Evolutionary conservation across 495 filamentous ascomycete species (phyloP).

Genomic region (Chaetomium fimeti): DNA sequence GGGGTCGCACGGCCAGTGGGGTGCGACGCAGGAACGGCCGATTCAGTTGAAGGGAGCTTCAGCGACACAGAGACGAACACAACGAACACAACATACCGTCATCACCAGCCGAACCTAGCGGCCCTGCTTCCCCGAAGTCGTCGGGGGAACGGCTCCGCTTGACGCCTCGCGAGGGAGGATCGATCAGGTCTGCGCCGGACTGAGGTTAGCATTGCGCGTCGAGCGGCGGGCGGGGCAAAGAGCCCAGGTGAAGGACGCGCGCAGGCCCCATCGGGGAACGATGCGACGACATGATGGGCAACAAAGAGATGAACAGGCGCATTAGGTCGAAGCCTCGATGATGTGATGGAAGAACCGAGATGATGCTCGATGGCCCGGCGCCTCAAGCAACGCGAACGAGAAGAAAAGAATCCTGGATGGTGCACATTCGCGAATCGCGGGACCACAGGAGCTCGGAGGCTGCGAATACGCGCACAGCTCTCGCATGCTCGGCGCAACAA

Average conservation of each 20-base stretch:
- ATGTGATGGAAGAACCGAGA: background rate
- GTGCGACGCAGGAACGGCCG: slow-evolving; percentile 33
- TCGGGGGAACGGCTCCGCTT: slow-evolving; percentile 95
- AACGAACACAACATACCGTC: slow-evolving; percentile 69
- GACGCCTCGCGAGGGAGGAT: slow-evolving; percentile 62
- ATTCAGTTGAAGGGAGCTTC: slow-evolving; percentile 20
- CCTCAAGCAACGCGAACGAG: background rate
- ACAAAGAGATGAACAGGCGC: background rate
- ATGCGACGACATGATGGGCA: slow-evolving; percentile 10
- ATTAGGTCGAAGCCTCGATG: background rate
- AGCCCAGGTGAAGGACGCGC: background rate
- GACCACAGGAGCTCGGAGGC: background rate
- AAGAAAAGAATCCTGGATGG: background rate
- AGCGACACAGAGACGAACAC: slow-evolving; percentile 41
- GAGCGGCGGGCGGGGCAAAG: slow-evolving; percentile 3
- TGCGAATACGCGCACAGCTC: background rate
- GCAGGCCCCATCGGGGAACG: background rate
- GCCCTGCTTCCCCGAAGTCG: slow-evolving; percentile 59
- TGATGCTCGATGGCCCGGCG: background rate
- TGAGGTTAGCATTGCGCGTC: slow-evolving; percentile 29
- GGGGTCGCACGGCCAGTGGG: slow-evolving; percentile 39
- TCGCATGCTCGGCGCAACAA: background rate
- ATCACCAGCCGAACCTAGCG: slow-evolving; percentile 65
- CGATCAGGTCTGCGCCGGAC: slow-evolving; percentile 40
- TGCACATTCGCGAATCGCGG: slow-evolving; percentile 5